Conservation (phyloP, 2,329 filamentous ascomycete species). For the Cercospora sp. region DNA sequence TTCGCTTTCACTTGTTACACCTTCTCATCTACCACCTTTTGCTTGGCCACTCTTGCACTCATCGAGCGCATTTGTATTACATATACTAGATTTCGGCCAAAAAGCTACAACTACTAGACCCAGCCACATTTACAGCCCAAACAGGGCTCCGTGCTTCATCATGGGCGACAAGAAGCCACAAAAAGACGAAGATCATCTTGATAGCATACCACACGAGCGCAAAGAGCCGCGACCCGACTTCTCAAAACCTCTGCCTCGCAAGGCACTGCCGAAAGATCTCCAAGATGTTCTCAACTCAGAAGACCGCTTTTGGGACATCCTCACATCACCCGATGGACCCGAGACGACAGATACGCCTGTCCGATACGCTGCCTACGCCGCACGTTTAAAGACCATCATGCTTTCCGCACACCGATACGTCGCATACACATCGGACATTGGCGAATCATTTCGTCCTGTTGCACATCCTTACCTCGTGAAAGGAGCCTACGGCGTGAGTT, state of each 20-base stretch:
- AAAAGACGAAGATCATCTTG: conserved; percentile 29
- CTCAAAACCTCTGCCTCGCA: conserved; percentile 50
- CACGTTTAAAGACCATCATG: conserved; percentile 66
- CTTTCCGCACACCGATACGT: conserved; percentile 92
- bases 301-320: conserved; percentile 65
- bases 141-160: background rate
- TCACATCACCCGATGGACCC: conserved; percentile 64
- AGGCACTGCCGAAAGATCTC: conserved; percentile 55
- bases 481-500: conserved; percentile 84
- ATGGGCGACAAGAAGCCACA: conserved; percentile 21
- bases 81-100: background rate
- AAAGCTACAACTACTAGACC: background rate
- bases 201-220: conserved; percentile 46
- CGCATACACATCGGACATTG: conserved; percentile 91
- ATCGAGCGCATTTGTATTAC: background rate
- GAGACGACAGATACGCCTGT: conserved; percentile 82
- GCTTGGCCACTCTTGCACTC: background rate
- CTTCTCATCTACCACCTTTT: background rate
- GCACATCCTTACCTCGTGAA: conserved; percentile 82
- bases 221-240: conserved; percentile 50
- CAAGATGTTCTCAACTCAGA: conserved; percentile 61
- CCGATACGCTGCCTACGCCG: conserved; percentile 90
- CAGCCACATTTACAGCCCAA: background rate
- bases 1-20: background rate
- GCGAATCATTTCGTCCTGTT: conserved; percentile 91